Conservation (phyloP, 2,329 filamentous ascomycete genomes). For the Magnaporthiopsis rhizophila region DNA sequence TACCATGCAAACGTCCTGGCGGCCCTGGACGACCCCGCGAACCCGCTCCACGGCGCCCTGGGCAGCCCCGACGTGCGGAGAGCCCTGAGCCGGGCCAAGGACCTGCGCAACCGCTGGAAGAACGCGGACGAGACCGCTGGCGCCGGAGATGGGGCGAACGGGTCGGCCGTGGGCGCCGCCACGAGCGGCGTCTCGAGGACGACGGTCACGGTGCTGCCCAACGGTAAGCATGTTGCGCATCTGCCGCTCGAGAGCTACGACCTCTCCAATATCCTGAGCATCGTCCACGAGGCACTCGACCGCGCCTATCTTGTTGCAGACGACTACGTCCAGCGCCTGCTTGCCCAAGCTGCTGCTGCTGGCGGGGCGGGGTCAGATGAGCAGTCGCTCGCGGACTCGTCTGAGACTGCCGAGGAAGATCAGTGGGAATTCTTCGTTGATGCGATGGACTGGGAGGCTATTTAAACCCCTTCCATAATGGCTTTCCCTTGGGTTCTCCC, state of each 20-base stretch:
- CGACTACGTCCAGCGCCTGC: slow-evolving; percentile 27
- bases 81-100: slow-evolving; percentile 59
- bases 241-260: slow-evolving; percentile 51
- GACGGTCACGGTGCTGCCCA: background rate
- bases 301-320: slow-evolving; percentile 45
- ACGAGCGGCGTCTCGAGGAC: slow-evolving; percentile 22
- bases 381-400: slow-evolving; percentile 1
- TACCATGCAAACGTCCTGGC: slow-evolving; percentile 65
- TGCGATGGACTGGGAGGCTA: slow-evolving; percentile 50
- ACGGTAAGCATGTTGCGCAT: slow-evolving; percentile 11
- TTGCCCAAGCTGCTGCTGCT: slow-evolving; percentile 5
- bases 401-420: slow-evolving; percentile 24
- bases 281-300: slow-evolving; percentile 52
- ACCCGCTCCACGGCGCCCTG: slow-evolving; percentile 48
- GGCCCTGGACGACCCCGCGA: slow-evolving; percentile 47
- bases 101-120: slow-evolving; percentile 66
- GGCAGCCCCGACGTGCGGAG: slow-evolving; percentile 45
- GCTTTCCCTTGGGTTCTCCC: no score
- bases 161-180: slow-evolving; percentile 12
- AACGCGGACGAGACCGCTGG: slow-evolving; percentile 42
- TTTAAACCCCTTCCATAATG: slow-evolving; percentile 12
- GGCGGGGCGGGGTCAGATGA: slow-evolving; percentile 9
- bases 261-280: slow-evolving; percentile 48
- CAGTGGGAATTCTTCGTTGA: slow-evolving; percentile 52
- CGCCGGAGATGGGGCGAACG: background rate